Evolutionary conservation across 768 basidiomycete genomes (phyloP).

Genomic region (Pisolithus marmoratus): DNA sequence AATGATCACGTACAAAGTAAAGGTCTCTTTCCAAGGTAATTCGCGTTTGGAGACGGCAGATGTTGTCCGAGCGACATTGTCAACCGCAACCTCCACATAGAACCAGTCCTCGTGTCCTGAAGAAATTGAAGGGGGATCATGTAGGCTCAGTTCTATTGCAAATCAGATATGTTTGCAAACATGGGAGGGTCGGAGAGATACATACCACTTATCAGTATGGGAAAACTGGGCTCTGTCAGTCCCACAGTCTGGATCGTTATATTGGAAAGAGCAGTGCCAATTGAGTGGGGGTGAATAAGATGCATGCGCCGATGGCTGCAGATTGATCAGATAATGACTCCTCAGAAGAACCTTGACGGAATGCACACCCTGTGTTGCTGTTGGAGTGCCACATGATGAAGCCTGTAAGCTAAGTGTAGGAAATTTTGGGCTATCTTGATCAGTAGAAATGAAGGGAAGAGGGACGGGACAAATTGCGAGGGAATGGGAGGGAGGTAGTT

Average conservation of each 20-base stretch:
- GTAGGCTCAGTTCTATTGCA: not conserved
- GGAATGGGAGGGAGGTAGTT: not conserved
- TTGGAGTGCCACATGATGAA: not conserved
- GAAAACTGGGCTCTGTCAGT: not conserved
- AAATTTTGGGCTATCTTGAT: not conserved
- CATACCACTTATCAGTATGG: not conserved
- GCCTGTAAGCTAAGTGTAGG: not conserved
- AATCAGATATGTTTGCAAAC: not conserved
- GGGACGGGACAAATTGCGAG: not conserved
- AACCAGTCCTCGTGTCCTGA: constrained; percentile 3
- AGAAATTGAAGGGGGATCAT: constrained; percentile 1
- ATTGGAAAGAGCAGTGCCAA: no score
- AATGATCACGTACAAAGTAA: constrained; percentile 1
- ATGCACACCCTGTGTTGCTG: not conserved
- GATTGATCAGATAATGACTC: not conserved
- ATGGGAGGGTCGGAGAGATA: not conserved
- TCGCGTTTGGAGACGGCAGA: not conserved
- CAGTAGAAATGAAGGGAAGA: not conserved
- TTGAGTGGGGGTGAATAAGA: not conserved
- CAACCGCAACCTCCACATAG: constrained; percentile 2
- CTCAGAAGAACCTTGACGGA: not conserved
- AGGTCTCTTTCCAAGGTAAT: constrained; percentile 1
- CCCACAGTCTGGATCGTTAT: no score
- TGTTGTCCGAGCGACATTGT: not conserved
- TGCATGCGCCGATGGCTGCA: not conserved